Conservation (phyloP, 768 basidiomycete genomes). For the Kwoniella heveanensis region DNA sequence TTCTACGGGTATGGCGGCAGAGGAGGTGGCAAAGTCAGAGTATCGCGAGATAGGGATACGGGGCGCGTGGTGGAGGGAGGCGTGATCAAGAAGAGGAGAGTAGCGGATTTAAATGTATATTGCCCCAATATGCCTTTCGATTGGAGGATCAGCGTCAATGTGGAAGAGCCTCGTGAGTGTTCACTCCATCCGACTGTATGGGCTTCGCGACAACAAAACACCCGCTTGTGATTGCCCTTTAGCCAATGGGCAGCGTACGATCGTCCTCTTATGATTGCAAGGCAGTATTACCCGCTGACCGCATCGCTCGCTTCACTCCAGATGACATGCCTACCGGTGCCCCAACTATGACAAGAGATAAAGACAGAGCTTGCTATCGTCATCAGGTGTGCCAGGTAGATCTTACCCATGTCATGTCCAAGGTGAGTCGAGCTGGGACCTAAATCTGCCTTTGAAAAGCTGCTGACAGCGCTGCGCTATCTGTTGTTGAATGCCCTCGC, state of each 20-base stretch:
- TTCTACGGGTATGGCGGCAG: conserved; percentile 62
- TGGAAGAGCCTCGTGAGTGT: conserved; percentile 80
- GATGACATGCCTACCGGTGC: conserved; percentile 39
- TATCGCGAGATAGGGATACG: conserved; percentile 79
- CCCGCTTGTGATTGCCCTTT: no score
- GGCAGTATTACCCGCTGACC: no score
- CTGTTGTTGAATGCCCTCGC: conserved; percentile 5
- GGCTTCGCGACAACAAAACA: no score
- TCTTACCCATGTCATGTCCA: conserved; percentile 79
- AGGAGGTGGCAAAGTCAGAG: conserved; percentile 68
- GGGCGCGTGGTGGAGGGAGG: conserved; percentile 64
- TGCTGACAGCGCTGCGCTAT: background rate
- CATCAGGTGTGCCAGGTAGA: conserved; percentile 94
- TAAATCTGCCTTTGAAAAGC: background rate
- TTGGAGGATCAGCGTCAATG: conserved; percentile 88
- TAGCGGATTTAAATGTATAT: conserved; percentile 85
- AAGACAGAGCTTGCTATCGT: conserved; percentile 87
- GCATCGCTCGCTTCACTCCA: conserved; percentile 8
- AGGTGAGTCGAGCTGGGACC: conserved; percentile 51
- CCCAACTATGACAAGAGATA: conserved; percentile 60
- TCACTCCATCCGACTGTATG: no score
- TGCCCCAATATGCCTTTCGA: conserved; percentile 80
- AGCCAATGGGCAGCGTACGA: no score
- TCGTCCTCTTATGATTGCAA: no score
- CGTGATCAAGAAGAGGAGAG: conserved; percentile 72